Evolutionary conservation across 805 yeast genomes (phyloP).

Genomic region (Ogataea trehalophila): DNA sequence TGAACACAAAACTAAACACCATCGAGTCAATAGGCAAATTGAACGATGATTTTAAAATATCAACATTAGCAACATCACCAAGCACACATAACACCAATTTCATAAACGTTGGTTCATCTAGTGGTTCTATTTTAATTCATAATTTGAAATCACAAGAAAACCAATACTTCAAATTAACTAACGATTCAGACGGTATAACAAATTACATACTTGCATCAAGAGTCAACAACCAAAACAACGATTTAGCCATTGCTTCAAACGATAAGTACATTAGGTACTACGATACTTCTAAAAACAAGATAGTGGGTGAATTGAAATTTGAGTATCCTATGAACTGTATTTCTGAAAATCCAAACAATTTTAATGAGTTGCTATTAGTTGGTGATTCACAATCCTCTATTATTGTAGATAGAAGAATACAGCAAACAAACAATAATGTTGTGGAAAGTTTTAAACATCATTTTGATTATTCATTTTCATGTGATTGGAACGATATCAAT

Average conservation of each 20-base stretch:
- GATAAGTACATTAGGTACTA: slow-evolving; percentile 39
- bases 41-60: slow-evolving; percentile 32
- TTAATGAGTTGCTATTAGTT: slow-evolving; percentile 38
- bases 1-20: slow-evolving; percentile 19
- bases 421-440: background rate
- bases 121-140: slow-evolving; percentile 43
- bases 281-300: slow-evolving; percentile 29
- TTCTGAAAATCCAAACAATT: slow-evolving; percentile 35
- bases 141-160: slow-evolving; percentile 27
- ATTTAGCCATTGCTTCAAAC: slow-evolving; percentile 45
- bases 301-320: slow-evolving; percentile 18
- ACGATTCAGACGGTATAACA: slow-evolving; percentile 45
- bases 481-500: slow-evolving; percentile 50
- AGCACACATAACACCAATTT: slow-evolving; percentile 25
- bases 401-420: slow-evolving; percentile 39
- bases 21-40: slow-evolving; percentile 10
- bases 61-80: slow-evolving; percentile 39
- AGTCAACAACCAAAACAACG: slow-evolving; percentile 14
- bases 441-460: slow-evolving; percentile 36
- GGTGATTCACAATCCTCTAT: slow-evolving; percentile 45
- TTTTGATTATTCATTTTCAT: slow-evolving; percentile 51
- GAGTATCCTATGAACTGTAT: slow-evolving; percentile 51
- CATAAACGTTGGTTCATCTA: slow-evolving; percentile 50
- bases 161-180: slow-evolving; percentile 37
- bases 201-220: slow-evolving; percentile 39